Base-by-base conservation (phyloP, 2,329 filamentous ascomycete genomes). In the Leptodontidium sp. region DNA sequence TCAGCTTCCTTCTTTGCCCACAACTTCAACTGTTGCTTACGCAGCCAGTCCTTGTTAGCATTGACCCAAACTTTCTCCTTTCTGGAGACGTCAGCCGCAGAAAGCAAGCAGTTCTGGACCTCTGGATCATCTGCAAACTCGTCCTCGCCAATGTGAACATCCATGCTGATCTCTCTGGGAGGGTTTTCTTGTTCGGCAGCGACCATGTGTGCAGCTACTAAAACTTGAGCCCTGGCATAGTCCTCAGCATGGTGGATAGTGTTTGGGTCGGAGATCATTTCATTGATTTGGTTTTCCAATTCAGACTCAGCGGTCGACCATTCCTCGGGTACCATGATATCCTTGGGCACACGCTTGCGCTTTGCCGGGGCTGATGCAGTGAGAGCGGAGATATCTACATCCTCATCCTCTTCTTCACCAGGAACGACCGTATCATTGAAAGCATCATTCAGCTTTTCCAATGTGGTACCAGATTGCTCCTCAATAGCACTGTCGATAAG, bases 51-150 rank as follows among this genome's bases (percentile, higher is more conserved):
- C 78, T 96, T 94, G 80, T 99, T 98, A 78, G 94, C 90, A 69
- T 95, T 94, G 53, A 97, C 90, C 96, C 96, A 99, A 64, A 98
- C 92, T 69, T 90, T 89, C 79, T 98, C 94, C 79, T 98, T 98
- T 77, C 94, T 88, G 43, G 87, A 87, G 1, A 90, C 88, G 81
- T 98, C 94, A 2, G 88, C 87, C 0, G 90, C 87, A 0, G 86
- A 87, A 5, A 98, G 85, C 45, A 94, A 81, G 77, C 94, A 97
- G 75, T 92, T 92, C 68, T 86, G 83, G 5, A 99, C 93, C 79
- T 99, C 96, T 0, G 90, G 91, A 71, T 99, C 96, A 74, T 97
- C 90, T 47, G 90, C 92, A 76, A 98, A 98, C 77, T 98, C 94
- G 67, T 92, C 87, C 67, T 92, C 92, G 62, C 86, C 88, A 24